phyloP scores from a whole-genome alignment of 306 rosid species.

The Fragaria nilgerrensis region DNA sequence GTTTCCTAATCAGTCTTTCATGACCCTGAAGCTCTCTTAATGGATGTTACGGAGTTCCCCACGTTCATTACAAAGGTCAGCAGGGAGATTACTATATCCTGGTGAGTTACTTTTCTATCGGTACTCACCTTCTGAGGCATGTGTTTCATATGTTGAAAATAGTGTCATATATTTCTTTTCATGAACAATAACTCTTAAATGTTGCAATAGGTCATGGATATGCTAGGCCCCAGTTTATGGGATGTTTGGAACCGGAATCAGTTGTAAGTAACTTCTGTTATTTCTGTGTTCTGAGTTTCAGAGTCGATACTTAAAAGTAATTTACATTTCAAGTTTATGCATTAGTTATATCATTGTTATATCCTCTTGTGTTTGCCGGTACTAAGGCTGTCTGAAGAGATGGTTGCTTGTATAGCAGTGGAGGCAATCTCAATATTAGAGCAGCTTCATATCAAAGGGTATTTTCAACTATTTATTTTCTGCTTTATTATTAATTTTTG shows the following conservation, averaged over 20 bases:
- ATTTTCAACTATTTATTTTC: conserved; percentile 2
- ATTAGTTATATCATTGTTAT: neutral
- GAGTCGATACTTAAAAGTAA: neutral
- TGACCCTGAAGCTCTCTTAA: conserved; percentile 28
- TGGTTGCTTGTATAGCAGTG: conserved; percentile 42
- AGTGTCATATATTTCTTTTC: neutral
- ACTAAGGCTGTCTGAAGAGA: conserved; percentile 37
- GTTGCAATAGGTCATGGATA: conserved; percentile 39
- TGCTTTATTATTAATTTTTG: neutral
- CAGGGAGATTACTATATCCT: conserved; percentile 40
- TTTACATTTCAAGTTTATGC: neutral
- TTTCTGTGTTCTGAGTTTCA: neutral
- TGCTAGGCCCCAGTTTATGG: conserved; percentile 42
- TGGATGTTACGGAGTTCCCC: conserved; percentile 42
- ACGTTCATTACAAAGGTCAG: conserved; percentile 41
- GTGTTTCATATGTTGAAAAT: conserved; percentile 1
- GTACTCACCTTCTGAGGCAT: neutral
- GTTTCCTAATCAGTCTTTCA: conserved; percentile 23
- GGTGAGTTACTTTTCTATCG: conserved; percentile 26
- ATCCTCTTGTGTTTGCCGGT: neutral
- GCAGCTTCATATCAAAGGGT: conserved; percentile 38
- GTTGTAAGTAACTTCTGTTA: conserved; percentile 28
- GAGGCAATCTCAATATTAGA: conserved; percentile 41
- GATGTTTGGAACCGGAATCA: conserved; percentile 45
- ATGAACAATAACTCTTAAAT: neutral